Evolutionary conservation across 768 basidiomycete genomes (phyloP).

Genomic region (Xerocomellus dryophilus): DNA sequence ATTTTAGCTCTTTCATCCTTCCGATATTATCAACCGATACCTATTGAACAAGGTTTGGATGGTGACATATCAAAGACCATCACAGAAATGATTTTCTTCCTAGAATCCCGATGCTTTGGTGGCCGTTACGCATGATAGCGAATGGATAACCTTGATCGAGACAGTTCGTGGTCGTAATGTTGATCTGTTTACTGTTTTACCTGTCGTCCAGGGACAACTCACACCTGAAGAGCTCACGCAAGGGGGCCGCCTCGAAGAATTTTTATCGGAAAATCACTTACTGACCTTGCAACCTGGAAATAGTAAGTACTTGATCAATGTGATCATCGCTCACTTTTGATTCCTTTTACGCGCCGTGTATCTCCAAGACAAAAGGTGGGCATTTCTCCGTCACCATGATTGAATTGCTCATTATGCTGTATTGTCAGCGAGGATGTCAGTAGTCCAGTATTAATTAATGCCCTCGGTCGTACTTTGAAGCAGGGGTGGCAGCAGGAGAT

Average conservation of each 20-base stretch:
- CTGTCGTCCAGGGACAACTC: neutral
- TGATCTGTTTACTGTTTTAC: neutral
- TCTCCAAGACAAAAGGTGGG: neutral
- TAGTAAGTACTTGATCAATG: neutral
- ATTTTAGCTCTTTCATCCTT: slow-evolving; percentile 8
- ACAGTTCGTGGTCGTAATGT: neutral
- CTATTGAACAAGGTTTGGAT: slow-evolving; percentile 2
- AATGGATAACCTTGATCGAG: slow-evolving; percentile 6
- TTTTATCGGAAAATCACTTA: neutral
- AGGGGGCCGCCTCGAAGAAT: neutral
- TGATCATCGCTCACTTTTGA: neutral
- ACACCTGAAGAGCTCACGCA: neutral
- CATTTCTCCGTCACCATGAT: too few relatives aligned
- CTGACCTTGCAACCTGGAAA: neutral
- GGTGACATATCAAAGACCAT: neutral
- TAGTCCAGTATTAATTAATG: too few relatives aligned
- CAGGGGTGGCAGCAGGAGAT: too few relatives aligned
- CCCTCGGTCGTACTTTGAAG: too few relatives aligned
- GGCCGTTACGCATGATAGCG: slow-evolving; percentile 8
- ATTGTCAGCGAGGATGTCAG: too few relatives aligned
- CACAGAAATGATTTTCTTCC: neutral
- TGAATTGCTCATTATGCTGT: too few relatives aligned
- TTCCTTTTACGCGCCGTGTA: neutral
- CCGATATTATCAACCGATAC: slow-evolving; percentile 4
- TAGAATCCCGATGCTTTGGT: neutral